Base-by-base conservation (phyloP, 768 basidiomycete species). In the Boletus rufocinnamomeus region DNA sequence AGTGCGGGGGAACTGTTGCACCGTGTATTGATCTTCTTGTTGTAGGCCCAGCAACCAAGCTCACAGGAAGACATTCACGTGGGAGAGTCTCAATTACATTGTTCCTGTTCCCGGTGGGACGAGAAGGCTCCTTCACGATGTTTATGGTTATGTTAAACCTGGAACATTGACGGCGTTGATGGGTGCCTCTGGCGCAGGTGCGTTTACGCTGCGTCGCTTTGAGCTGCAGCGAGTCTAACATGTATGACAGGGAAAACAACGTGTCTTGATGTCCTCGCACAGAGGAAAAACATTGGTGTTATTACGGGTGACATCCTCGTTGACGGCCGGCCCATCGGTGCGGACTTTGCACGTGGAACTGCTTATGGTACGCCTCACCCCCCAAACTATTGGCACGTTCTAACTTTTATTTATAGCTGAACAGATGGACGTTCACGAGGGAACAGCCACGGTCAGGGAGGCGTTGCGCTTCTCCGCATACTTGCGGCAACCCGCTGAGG, bases 81-180 rank as follows among this genome's bases (percentile, higher is more conserved):
- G 92, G 91, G 85, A 90, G 65, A 73, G 77, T 32, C 74, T 93
- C 52, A 88, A 88, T 70, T 95, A 95, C 65, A 79, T 82, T 64
- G 87, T 93, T 0, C 90, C 88, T 1, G 82, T 87, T 0, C 77
- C 84, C 1, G 80, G 80, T 27, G 88, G 88, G 9, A 78, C 77
- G 16, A 78, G 75, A 9, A 80, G 83, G 44, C 77, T 94, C 11
- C 80, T 94, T 38, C 84, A 92, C 64, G 85, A 91, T 62, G 84
- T 94, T 19, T 82, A 79, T 60, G 92, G 92, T 0, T 93, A 86
- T 66, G 89, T 92, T 44, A 88, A 87, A 64, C 93, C 93, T 11
- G 93, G 92, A 3, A 91, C 86, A n/a, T 72, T 94, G 60, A 93
- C 93, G 0, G 93, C 92, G 1, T 79, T 95, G 11, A 93, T 95